Base-by-base conservation (phyloP, 140 eudicot species). In the Bidens hawaiensis region DNA sequence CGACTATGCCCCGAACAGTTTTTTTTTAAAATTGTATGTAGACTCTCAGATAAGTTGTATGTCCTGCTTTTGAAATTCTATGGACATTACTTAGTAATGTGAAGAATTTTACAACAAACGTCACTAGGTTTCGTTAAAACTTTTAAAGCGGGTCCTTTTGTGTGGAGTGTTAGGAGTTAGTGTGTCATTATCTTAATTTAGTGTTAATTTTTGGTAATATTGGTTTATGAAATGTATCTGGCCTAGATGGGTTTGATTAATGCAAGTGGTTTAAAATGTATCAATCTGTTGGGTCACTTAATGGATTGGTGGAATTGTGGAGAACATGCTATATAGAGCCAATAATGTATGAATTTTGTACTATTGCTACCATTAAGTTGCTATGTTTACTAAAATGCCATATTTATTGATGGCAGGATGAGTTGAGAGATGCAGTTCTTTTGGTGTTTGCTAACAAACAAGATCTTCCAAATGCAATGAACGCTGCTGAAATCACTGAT, bases 381-480 rank as follows among this genome's bases (percentile, higher is more conserved):
- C 42, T 42, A 6, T 3, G 15, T 5, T 62, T 18, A 62, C 42
- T 10, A 14, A 0, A 24, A 47, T 62, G 55, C 16, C 45, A 48
- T 47, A 58, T 28, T 70, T 47, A 6, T 23, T 5, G 16, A 2
- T 62, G 34, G 13, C 66, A 87, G 95, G 95, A 87, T 72, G 95
- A 87, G 75, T 81, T 87, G 69, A 78, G 95, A 43, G 95, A 87
- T 76, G 95, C 95, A 24, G 95, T 87, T 52, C 77, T 87, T 55
- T 93, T 87, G 63, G 96, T 87, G 33, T 87, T 87, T 65, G 96
- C 96, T 60, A 87, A 87, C 86, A 87, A 87, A 62, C 96, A 87
- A 78, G 96, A 87, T 84, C 96, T 87, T 56, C 96, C 96, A 16
- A 87, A 87, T 81, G 96, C 96, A 28, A 87, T 87, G 96, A 87